Evolutionary conservation across 2,329 filamentous ascomycete species (phyloP), one percentile per base, ranked within the genome.

Genomic region (Dichotomopilus funicola): DNA sequence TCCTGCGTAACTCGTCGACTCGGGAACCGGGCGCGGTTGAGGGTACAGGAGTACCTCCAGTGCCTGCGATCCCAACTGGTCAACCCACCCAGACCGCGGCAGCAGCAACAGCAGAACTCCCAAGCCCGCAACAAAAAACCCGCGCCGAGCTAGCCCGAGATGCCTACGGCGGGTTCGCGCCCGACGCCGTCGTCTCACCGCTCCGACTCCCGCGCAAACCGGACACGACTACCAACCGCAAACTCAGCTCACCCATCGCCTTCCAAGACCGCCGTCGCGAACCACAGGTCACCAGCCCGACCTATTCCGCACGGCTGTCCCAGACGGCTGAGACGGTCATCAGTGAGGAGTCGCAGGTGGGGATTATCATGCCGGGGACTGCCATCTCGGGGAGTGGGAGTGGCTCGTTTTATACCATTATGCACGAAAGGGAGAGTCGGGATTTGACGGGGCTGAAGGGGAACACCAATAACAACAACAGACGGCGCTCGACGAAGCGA

Each of bases 1-100:
- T 78, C 12, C 69, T 80, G 6, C 72, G 72, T 38, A 74, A 74
- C 45, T 33, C 59, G 1, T 58, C 56, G 6, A 35, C 27, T 6
- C 47, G 51, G 43, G 5, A 35, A 49, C 9, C 46, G 51, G 36
- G 53, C 48, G 40, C 8, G 51, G 11, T 12, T 3, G 13, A 19
- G 34, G 44, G 9, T 44, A 45, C 36, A 46, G 45, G 12, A 27
- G 51, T 36, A 40, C 19, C 19, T n/a, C 13, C 51, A 6, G 44
- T 31, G 12, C 53, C 55, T 36, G 12, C 42, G 12, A 56, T 12
- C n/a, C 33, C 36, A 5, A 49, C 12, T 3, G 11, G 49, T 4
- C 36, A 49, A 4, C 44, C 53, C 31, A n/a, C n/a, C n/a, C n/a
- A n/a, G n/a, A n/a, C n/a, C n/a, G n/a, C n/a, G n/a, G n/a, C n/a